Evolutionary conservation across 1,284 basidiomycete species (phyloP), one percentile per base, ranked within the genome.

Genomic region (Naganishia cerealis): DNA sequence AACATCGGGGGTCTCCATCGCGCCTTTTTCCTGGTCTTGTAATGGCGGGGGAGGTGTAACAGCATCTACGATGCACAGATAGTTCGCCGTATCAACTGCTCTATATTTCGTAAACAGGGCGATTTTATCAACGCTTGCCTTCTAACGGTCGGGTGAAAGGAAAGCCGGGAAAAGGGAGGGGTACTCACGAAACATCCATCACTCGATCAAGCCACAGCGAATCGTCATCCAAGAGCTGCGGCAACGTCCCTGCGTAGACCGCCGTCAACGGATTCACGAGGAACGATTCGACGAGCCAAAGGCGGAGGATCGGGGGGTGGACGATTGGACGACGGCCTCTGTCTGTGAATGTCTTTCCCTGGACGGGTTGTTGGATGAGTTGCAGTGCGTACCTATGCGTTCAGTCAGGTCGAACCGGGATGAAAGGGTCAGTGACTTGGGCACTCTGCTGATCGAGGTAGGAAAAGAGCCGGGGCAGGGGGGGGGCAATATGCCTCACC

Each of bases 261-360:
- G 62, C 29, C 40, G 42, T 40, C 38, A 16, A 29, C 42, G 39
- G 24, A 18, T 42, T 38, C 1, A 12, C 40, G 1, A 50, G 48
- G 12, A n/a, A 52, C 18, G 59, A 62, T 18, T 65, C 42, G 15
- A 56, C 62, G n/a, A 65, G 24, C 52, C 54, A 55, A 10, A 65
- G 39, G 8, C 52, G 50, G 8, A 65, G 40, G 16, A 65, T 55
- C 2, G 62, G 62, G 1, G 62, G 52, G 12, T 40, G 62, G n/a
- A 55, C 54, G 62, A 65, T 65, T 16, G 62, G 46, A 3, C 52
- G 62, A 5, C 62, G 62, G 15, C 55, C 62, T 40, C 55, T 65
- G n/a, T 65, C 62, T 18, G 62, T 55, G 39, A 65, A 65, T 6
- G 53, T 55, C 29, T 56, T 65, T 5, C 62, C 62, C n/a, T 65